These are phyloP conservation scores for Fusarium pseudoanthophilum DNA, from an alignment of 2,329 filamentous ascomycete species.

Conservation along the genomic window DNA sequence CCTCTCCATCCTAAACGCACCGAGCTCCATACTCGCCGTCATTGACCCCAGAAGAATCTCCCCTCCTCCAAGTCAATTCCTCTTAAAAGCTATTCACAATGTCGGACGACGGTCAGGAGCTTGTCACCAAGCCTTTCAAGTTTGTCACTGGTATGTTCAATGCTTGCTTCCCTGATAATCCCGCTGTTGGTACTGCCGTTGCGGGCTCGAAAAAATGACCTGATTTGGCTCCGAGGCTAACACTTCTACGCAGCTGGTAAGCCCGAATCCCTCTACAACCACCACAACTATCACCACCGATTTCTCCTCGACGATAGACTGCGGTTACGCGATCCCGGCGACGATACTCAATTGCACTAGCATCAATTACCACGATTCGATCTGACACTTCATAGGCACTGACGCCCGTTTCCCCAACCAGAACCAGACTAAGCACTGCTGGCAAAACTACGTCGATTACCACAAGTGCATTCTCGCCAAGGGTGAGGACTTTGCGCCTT, in stretches of 20 bases:
- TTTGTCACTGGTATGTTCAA: constrained; percentile 91
- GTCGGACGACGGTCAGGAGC: constrained; percentile 81
- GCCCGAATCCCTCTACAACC: constrained; percentile 36
- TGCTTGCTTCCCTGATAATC: constrained; percentile 46
- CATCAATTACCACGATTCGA: constrained; percentile 12
- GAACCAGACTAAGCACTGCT: constrained; percentile 99
- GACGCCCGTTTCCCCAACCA: constrained; percentile 98
- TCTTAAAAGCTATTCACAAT: constrained; percentile 69
- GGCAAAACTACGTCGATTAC: constrained; percentile 99
- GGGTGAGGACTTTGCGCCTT: constrained; percentile 97
- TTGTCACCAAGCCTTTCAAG: constrained; percentile 99
- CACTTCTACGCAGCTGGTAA: constrained; percentile 57
- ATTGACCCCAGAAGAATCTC: constrained; percentile 44
- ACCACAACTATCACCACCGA: constrained; percentile 10
- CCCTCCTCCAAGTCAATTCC: constrained; percentile 39
- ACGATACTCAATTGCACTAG: constrained; percentile 44
- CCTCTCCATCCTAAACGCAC: constrained; percentile 46
- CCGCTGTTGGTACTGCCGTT: constrained; percentile 49
- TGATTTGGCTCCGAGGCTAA: constrained; percentile 56
- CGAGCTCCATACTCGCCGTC: constrained; percentile 52
- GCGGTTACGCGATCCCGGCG: constrained; percentile 32
- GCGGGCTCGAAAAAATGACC: constrained; percentile 48
- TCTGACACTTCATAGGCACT: constrained; percentile 73
- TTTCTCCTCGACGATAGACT: constrained; percentile 29
- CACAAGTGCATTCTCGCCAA: constrained; percentile 99